Base-by-base conservation (phyloP, 345 rosid species). In the Salix koriyanagi region DNA sequence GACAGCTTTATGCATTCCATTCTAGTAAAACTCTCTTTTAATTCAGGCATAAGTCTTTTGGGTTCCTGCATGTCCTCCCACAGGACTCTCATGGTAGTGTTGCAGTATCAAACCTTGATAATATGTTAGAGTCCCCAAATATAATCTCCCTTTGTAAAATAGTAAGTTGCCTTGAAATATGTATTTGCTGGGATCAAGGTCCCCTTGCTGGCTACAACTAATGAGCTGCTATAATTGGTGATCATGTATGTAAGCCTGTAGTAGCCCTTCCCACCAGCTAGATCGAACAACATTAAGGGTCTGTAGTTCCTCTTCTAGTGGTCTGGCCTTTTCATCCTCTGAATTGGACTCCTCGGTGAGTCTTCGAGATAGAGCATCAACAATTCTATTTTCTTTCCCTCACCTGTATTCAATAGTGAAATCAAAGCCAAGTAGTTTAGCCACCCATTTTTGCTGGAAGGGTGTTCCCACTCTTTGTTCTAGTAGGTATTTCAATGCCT, bases 281-380 rank as follows among this genome's bases (percentile, higher is more conserved):
- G 50, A 44, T 12, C 14, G 16, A 1, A 44, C 14, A 1, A 44
- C 50, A 44, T 16, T 32, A 4, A 44, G 12, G 3, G 50, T 13
- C 0, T 44, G 0, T 1, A 44, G 10, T 0, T 44, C 16, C 50
- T 15, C 48, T 44, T 44, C 15, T 9, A 12, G 1, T 44, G 48
- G 12, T 9, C 13, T 44, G 11, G 14, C 2, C 14, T 12, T 16
- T 10, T 12, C 4, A 1, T 9, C 3, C 50, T 2, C 14, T 10
- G 50, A 0, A 2, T 2, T 13, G 3, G 4, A 2, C 12, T 11
- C 12, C 14, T 44, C 0, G 0, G 1, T 0, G 12, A 1, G 6
- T 12, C 30, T 1, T 15, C 23, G 9, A 0, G 21, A 65, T 3
- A 65, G 3, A 2, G 68, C 39, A 65, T 30, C 41, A 2, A 37